phyloP scores from a whole-genome alignment of 805 yeast genomes.

The Teunomyces atbi region DNA sequence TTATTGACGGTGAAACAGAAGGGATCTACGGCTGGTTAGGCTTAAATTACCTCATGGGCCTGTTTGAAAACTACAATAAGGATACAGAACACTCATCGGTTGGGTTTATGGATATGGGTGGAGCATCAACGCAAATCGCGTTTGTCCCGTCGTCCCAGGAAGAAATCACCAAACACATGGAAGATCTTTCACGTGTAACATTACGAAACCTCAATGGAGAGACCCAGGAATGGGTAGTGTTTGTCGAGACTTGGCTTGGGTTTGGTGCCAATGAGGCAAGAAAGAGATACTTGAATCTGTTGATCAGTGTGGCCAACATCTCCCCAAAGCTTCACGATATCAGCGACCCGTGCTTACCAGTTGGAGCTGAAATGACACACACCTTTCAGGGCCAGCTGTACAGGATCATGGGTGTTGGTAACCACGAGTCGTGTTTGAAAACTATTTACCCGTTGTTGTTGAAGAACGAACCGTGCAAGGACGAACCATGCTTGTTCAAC shows the following conservation, averaged over 20 bases:
- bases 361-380: slow-evolving; percentile 51
- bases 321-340: slow-evolving; percentile 23
- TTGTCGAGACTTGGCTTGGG: slow-evolving; percentile 96
- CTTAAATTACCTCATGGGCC: slow-evolving; percentile 76
- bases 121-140: slow-evolving; percentile 95
- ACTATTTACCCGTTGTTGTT: slow-evolving; percentile 73
- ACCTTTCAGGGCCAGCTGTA: slow-evolving; percentile 47
- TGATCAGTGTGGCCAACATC: slow-evolving; percentile 36
- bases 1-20: slow-evolving; percentile 92
- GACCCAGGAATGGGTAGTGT: slow-evolving; percentile 74
- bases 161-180: slow-evolving; percentile 64
- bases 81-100: slow-evolving; percentile 52
- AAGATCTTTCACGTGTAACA: slow-evolving; percentile 67
- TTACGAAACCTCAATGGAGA: slow-evolving; percentile 71
- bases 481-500: slow-evolving; percentile 88
- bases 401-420: slow-evolving; percentile 70
- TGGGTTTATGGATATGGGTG: slow-evolving; percentile 99
- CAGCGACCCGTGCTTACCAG: slow-evolving; percentile 80
- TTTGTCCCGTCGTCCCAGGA: slow-evolving; percentile 71
- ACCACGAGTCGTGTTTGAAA: slow-evolving; percentile 69
- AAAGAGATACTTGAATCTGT: slow-evolving; percentile 59
- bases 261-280: slow-evolving; percentile 97
- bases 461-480: slow-evolving; percentile 78
- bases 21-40: slow-evolving; percentile 97
- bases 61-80: slow-evolving; percentile 47